phyloP scores from a whole-genome alignment of 2,329 filamentous ascomycete species.

The Neofusicoccum kwambonambiense region DNA sequence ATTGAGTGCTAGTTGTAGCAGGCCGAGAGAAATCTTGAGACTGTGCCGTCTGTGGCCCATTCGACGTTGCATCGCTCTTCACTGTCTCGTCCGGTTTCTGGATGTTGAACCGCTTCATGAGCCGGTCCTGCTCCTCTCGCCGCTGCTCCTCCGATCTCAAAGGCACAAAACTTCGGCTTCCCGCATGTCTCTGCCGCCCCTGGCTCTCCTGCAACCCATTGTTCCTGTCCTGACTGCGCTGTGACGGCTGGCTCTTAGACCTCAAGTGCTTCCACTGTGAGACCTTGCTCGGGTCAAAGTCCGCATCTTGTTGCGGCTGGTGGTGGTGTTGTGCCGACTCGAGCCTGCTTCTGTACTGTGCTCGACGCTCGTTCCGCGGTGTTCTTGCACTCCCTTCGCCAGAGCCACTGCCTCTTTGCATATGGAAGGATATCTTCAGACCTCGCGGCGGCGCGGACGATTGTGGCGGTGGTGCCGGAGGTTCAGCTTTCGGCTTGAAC shows the following conservation, averaged over 20 bases:
- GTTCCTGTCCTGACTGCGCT: background rate
- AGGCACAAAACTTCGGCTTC: background rate
- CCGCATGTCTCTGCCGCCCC: background rate
- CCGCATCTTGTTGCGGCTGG: background rate
- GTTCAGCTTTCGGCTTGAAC: too few species aligned
- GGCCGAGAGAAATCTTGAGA: background rate
- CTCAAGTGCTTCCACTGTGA: constrained; percentile 4
- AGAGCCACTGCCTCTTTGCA: too few species aligned
- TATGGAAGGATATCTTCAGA: too few species aligned
- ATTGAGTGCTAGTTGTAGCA: background rate
- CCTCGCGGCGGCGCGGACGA: too few species aligned
- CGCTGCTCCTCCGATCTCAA: background rate
- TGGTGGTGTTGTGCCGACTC: background rate
- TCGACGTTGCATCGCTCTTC: too few species aligned
- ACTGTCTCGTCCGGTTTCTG: background rate
- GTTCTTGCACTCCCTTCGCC: too few species aligned
- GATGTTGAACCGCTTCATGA: background rate
- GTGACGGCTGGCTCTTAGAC: background rate
- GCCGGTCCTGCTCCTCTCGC: background rate
- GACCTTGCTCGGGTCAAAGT: background rate
- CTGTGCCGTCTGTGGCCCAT: background rate
- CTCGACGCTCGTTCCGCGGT: too few species aligned
- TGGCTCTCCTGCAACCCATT: background rate
- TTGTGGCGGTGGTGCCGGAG: too few species aligned
- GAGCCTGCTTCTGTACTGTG: background rate